These are phyloP conservation scores for Kalaharituber pfeilii DNA, from an alignment of 2,329 filamentous ascomycete species.

Conservation along the genomic window DNA sequence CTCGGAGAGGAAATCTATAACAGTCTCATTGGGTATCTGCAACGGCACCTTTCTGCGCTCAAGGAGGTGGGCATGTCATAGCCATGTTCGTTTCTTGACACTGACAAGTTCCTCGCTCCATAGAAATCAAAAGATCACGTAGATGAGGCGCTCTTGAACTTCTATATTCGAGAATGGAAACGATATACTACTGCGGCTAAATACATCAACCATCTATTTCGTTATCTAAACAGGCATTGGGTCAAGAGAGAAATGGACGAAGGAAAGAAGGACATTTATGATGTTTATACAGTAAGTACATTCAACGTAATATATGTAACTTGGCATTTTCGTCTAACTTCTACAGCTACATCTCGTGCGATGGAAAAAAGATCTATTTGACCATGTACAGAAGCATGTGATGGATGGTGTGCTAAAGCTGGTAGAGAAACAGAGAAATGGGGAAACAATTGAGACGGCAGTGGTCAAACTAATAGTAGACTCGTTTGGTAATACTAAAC, in stretches of 20 bases:
- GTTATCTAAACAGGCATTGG: constrained; percentile 95
- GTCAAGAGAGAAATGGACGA: constrained; percentile 98
- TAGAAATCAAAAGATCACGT: constrained; percentile 60
- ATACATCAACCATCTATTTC: constrained; percentile 93
- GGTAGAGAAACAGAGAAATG: constrained; percentile 91
- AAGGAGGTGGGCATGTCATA: constrained; percentile 15
- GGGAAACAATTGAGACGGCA: constrained; percentile 90
- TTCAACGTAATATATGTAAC: background rate
- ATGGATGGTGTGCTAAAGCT: constrained; percentile 91
- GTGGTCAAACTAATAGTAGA: constrained; percentile 97
- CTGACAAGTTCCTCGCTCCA: constrained; percentile 29
- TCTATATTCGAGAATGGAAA: constrained; percentile 94
- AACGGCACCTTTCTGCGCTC: constrained; percentile 49
- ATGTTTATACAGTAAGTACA: constrained; percentile 59
- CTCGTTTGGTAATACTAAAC: constrained; percentile 41
- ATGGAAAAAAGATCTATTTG: constrained; percentile 86
- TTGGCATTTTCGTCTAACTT: background rate
- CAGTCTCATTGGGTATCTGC: constrained; percentile 73
- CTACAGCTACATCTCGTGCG: constrained; percentile 62
- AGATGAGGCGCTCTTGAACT: constrained; percentile 76
- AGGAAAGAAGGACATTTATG: constrained; percentile 94
- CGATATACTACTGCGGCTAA: constrained; percentile 90
- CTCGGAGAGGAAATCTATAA: constrained; percentile 92
- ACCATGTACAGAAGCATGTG: constrained; percentile 64
- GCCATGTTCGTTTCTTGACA: background rate